Evolutionary conservation across 2,329 filamentous ascomycete species (phyloP), one percentile per base, ranked within the genome.

Genomic region (Calonectria pseudoreteaudii): DNA sequence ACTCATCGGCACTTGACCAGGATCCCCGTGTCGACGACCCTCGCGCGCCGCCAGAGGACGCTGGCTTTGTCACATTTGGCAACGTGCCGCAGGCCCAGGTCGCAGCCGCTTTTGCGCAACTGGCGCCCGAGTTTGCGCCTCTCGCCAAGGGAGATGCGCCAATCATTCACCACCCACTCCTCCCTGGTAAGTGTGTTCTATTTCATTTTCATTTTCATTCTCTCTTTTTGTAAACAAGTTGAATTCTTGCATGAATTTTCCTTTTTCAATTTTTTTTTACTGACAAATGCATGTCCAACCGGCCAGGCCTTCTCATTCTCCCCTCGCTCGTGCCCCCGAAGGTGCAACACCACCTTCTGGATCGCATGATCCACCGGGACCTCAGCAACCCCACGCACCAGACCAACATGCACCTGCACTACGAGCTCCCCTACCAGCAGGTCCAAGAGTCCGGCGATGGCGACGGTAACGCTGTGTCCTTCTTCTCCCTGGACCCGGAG

Each of bases 371-470:
- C 36, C 94, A 97, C 84, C 90, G 88, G 30, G 94, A 98, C 83
- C 90, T 98, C 20, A 92, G 92, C 74, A 91, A 94, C 76, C 91
- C 92, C 4, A 82, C 86, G 5, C 95, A 98, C 82, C 91, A 94
- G 81, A 98, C 96, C 67, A 99, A 98, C 84, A 87, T 98, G n/a
- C 94, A 97, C 84, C 88, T 95, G 1, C 94, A 97, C 84, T 95
- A 96, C 84, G 82, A 92, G 38, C 83, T 98, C 8, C 88, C 90
- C 9, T 96, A 96, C 78, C 83, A 82, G 5, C 69, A 82, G 23
- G 72, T 75, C 13, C 34, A 73, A 26, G 77, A 80, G 20, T 66
- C 76, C 13, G 38, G 72, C 30, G 77, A 80, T 16, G 69, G 78
- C 47, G 76, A 74, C 13, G 38, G 73, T 31, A 77, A 80, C 20